Percentiles rank a stretch among this genome's conserved stretches.
phyloP scores from a whole-genome alignment of 768 basidiomycete genomes.

The Mycena latifolia region DNA sequence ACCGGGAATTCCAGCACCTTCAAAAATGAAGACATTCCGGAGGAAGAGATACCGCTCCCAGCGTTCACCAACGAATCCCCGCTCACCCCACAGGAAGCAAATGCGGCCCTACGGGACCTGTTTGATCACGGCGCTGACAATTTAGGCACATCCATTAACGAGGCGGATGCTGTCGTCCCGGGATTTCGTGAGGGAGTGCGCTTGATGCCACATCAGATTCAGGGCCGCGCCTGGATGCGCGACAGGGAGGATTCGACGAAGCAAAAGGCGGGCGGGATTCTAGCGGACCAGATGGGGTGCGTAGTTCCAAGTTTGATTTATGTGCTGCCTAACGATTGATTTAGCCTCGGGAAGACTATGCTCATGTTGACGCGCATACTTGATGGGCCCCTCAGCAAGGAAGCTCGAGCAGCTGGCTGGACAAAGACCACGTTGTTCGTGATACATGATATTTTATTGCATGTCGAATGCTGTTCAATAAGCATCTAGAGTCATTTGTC shows the following conservation, averaged over 20 bases:
- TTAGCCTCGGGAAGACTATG: conserved; percentile 88
- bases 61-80: neutral
- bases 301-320: conserved; percentile 31
- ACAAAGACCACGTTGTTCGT: conserved; percentile 76
- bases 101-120: conserved; percentile 83
- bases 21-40: neutral
- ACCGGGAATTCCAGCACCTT: neutral
- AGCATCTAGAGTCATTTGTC: conserved; percentile 81
- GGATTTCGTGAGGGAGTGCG: conserved; percentile 79
- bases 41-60: conserved; percentile 31
- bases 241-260: conserved; percentile 76
- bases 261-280: conserved; percentile 86
- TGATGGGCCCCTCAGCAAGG: conserved; percentile 77
- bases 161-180: conserved; percentile 76
- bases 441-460: conserved; percentile 38
- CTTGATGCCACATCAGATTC: conserved; percentile 89
- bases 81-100: conserved; percentile 64
- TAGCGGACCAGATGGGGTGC: conserved; percentile 93
- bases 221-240: conserved; percentile 90
- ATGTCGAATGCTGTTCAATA: neutral
- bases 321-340: conserved; percentile 9
- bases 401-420: conserved; percentile 81
- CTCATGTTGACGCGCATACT: conserved; percentile 89
- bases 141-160: conserved; percentile 68
- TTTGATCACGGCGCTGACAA: conserved; percentile 74